Evolutionary conservation across 2,329 filamentous ascomycete species (phyloP), one percentile per base, ranked within the genome.

Genomic region (Alternaria dauci): DNA sequence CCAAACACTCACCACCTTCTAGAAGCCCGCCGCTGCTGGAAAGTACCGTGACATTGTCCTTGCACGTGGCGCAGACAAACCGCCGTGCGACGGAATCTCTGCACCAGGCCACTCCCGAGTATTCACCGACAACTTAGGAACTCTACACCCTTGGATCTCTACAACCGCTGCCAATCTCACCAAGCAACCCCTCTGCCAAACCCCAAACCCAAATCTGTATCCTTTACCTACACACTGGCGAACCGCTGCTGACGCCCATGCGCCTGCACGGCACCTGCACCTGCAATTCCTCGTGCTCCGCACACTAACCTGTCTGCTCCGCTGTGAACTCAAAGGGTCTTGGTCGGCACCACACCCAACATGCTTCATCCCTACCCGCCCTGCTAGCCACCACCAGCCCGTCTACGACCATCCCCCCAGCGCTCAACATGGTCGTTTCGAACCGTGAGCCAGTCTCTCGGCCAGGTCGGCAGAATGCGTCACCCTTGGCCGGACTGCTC

Each of bases 381-480:
- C 20, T 23, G 30, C 46, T 50, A 50, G 52, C 41, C 41, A 32
- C 39, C 39, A 36, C 39, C 38, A 54, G 41, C 39, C 52, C 39
- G 39, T 26, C 28, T 18, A 18, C 52, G 18, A 52, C 6, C 51
- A 55, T 52, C 42, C 43, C 20, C 20, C 54, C 52, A 48, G 46
- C 28, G 20, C 47, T 55, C 44, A 44, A 57, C 47, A 42, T 64
- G 55, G 55, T 51, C 44, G 44, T 54, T 52, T 62, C 42, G 36
- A 41, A 44, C 43, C 36, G 38, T 20, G 34, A 48, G 34, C 57
- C 60, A 55, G 52, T 58, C 54, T 54, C 52, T 65, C 70, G 71
- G 72, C 41, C 64, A 66, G 54, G 52, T 73, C 72, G 71, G 74
- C 73, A 69, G 63, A 64, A 68, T 73, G 68, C 71, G 66, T 65